phyloP scores from a whole-genome alignment of 2,329 filamentous ascomycete genomes.

The Aspergillus vadensis region DNA sequence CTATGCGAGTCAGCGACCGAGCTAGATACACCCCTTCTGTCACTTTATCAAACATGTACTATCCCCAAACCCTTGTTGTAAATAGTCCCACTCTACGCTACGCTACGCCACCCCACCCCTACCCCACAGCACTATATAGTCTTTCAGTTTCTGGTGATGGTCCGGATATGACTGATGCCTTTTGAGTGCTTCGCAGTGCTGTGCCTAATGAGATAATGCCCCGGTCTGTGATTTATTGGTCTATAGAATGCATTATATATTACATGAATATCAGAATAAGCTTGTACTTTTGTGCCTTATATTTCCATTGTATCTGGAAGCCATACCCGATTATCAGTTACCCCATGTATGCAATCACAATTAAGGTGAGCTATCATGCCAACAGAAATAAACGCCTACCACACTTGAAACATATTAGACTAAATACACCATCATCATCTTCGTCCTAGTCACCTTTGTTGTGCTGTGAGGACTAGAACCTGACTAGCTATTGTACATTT shows the following conservation, averaged over 20 bases:
- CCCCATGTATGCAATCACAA: no score
- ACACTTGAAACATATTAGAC: no score
- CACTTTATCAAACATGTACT: background rate
- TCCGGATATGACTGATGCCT: background rate
- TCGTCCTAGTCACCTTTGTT: no score
- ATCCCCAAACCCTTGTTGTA: background rate
- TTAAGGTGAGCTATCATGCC: no score
- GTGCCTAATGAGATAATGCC: background rate
- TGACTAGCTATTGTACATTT: no score
- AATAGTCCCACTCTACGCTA: background rate
- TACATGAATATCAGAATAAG: constrained; percentile 1
- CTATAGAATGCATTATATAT: background rate
- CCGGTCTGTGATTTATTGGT: background rate
- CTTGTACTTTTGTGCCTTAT: no score
- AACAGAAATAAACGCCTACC: no score
- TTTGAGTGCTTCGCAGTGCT: background rate
- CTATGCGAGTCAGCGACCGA: background rate
- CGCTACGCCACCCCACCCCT: background rate
- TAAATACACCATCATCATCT: no score
- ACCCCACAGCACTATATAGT: background rate
- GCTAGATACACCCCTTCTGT: background rate
- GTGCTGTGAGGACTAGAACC: no score
- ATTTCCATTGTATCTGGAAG: no score
- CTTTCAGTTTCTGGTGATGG: background rate
- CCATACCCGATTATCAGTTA: no score